phyloP scores from a whole-genome alignment of 495 filamentous ascomycete species.

The Aspergillus leporis region DNA sequence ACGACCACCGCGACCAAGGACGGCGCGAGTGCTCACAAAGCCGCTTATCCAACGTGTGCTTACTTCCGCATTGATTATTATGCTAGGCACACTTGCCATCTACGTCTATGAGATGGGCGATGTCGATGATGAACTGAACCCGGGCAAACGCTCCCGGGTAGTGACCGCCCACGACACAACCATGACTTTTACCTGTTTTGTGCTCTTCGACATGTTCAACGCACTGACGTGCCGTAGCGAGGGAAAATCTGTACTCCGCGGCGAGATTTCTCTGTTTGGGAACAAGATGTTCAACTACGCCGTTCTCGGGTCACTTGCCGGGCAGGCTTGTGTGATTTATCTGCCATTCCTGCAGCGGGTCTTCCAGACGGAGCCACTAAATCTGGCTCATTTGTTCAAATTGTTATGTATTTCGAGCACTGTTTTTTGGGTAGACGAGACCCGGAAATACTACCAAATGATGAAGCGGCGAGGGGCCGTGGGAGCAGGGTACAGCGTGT shows the following conservation, averaged over 20 bases:
- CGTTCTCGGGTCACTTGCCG: conserved; percentile 77
- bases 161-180: conserved; percentile 94
- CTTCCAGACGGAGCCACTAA: conserved; percentile 91
- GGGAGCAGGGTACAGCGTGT: conserved; percentile 45
- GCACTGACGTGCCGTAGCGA: conserved; percentile 92
- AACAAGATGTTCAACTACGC: conserved; percentile 97
- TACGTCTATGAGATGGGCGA: conserved; percentile 91
- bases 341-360: conserved; percentile 88
- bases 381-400: conserved; percentile 67
- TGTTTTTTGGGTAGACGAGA: conserved; percentile 95
- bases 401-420: conserved; percentile 74
- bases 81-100: conserved; percentile 85
- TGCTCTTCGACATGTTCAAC: conserved; percentile 99
- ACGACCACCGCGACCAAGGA: conserved; percentile 79
- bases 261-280: conserved; percentile 76
- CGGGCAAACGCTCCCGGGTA: conserved; percentile 51
- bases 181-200: conserved; percentile 99
- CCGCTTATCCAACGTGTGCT: conserved; percentile 80
- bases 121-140: conserved; percentile 31
- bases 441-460: conserved; percentile 64
- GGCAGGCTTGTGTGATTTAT: conserved; percentile 89
- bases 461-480: conserved; percentile 36
- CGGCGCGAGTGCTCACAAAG: conserved; percentile 82
- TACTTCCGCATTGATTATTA: conserved; percentile 85
- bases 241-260: conserved; percentile 80